Conservation (phyloP, 768 basidiomycete species). For the Hygrophorus russula region DNA sequence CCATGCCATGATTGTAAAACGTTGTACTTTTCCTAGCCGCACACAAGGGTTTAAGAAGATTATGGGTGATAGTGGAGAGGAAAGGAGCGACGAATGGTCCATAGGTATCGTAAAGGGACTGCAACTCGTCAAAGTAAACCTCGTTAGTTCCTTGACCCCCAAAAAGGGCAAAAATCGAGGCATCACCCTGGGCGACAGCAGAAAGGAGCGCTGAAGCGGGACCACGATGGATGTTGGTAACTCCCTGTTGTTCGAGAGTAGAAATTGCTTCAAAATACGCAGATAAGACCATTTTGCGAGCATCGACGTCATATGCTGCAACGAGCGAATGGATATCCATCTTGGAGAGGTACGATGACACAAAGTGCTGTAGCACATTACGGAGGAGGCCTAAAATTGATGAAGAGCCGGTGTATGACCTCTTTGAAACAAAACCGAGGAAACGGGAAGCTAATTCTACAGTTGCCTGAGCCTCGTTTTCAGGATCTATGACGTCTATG, state of each 20-base stretch:
- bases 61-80: slow-evolving; percentile 47
- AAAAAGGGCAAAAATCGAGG: slow-evolving; percentile 84
- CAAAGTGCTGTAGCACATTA: slow-evolving; percentile 70
- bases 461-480: slow-evolving; percentile 49
- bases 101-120: slow-evolving; percentile 86
- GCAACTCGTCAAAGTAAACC: slow-evolving; percentile 94
- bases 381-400: slow-evolving; percentile 53
- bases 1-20: slow-evolving; percentile 73
- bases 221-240: slow-evolving; percentile 43
- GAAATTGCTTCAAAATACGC: slow-evolving; percentile 74
- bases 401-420: slow-evolving; percentile 43
- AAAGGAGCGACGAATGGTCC: slow-evolving; percentile 73
- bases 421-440: slow-evolving; percentile 62
- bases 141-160: slow-evolving; percentile 98
- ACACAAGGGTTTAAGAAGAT: slow-evolving; percentile 64
- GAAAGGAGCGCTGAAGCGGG: slow-evolving; percentile 60
- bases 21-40: slow-evolving; percentile 38
- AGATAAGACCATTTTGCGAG: slow-evolving; percentile 64
- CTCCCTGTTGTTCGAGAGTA: slow-evolving; percentile 46
- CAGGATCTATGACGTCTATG: slow-evolving; percentile 42
- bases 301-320: slow-evolving; percentile 62
- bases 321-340: slow-evolving; percentile 78
- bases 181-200: slow-evolving; percentile 49
- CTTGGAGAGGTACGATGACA: slow-evolving; percentile 54
- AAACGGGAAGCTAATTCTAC: slow-evolving; percentile 79